Conservation (phyloP, 345 rosid species). For the Citrus cavaleriei region DNA sequence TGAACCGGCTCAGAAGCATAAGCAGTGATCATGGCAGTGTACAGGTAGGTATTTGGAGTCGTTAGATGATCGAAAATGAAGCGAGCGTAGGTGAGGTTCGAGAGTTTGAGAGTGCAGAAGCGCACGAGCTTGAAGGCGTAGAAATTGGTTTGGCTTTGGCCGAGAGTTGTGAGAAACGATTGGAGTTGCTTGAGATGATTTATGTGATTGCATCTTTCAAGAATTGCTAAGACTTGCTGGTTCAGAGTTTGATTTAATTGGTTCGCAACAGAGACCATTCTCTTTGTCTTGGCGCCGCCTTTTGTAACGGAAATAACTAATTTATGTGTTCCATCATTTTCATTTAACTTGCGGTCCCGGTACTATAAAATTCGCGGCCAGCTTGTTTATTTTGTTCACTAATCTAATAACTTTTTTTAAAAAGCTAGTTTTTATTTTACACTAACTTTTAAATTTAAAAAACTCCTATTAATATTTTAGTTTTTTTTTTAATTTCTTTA, state of each 20-base stretch:
- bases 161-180: constrained; percentile 47
- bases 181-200: constrained; percentile 76
- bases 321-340: not conserved
- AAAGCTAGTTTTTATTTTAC: too few relatives aligned
- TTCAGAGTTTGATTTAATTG: constrained; percentile 20
- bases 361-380: too few relatives aligned
- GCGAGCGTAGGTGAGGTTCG: constrained; percentile 58
- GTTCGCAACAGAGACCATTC: not conserved
- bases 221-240: constrained; percentile 26
- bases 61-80: constrained; percentile 47
- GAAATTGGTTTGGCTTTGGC: constrained; percentile 59
- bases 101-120: constrained; percentile 56
- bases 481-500: too few relatives aligned
- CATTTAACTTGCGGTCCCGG: too few relatives aligned
- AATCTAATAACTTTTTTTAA: too few relatives aligned
- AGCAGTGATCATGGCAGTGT: constrained; percentile 72
- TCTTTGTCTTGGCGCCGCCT: not conserved
- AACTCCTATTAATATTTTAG: too few relatives aligned
- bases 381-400: too few relatives aligned
- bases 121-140: constrained; percentile 75
- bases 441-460: too few relatives aligned
- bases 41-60: constrained; percentile 57
- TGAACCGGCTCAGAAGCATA: constrained; percentile 49
- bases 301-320: not conserved
- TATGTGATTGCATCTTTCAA: constrained; percentile 49